A percentile compares a stretch with the other conserved stretches of the same genome.
These are phyloP conservation scores for Chrysoporthe deuterocubensis DNA, from an alignment of 2,329 filamentous ascomycete species.

Conservation along the genomic window DNA sequence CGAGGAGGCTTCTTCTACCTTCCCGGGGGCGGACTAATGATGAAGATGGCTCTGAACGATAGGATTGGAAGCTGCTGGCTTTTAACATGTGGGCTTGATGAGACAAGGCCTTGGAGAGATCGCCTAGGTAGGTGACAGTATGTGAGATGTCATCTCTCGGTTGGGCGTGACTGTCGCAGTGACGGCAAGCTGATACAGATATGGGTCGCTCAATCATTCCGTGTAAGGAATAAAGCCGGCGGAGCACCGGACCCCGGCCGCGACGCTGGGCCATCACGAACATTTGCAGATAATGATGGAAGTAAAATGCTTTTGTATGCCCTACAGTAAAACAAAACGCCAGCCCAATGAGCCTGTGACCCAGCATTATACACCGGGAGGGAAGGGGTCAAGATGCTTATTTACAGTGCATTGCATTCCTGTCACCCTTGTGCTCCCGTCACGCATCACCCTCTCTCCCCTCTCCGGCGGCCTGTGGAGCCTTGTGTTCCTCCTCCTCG, in stretches of 20 bases:
- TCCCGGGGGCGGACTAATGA: too few relatives aligned
- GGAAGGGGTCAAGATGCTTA: conserved; percentile 4
- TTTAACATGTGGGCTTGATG: too few relatives aligned
- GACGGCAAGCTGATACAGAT: neutral
- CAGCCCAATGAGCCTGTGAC: neutral
- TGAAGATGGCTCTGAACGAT: too few relatives aligned
- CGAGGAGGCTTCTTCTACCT: too few relatives aligned
- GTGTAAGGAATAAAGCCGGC: neutral
- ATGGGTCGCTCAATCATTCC: neutral
- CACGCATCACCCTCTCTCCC: neutral
- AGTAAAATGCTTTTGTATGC: conserved; percentile 7
- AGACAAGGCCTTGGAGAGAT: too few relatives aligned
- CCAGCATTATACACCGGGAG: neutral
- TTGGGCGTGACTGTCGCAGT: neutral
- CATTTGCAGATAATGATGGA: neutral
- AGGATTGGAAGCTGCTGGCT: too few relatives aligned
- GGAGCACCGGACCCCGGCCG: neutral
- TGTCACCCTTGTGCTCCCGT: neutral
- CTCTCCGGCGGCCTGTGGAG: neutral
- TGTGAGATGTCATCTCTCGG: neutral
- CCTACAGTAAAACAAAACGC: conserved; percentile 1
- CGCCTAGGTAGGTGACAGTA: neutral
- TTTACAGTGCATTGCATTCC: conserved; percentile 7
- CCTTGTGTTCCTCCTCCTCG: conserved; percentile 34
- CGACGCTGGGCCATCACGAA: neutral